Conservation (phyloP, 2,329 filamentous ascomycete species). For the Monilinia polystroma region DNA sequence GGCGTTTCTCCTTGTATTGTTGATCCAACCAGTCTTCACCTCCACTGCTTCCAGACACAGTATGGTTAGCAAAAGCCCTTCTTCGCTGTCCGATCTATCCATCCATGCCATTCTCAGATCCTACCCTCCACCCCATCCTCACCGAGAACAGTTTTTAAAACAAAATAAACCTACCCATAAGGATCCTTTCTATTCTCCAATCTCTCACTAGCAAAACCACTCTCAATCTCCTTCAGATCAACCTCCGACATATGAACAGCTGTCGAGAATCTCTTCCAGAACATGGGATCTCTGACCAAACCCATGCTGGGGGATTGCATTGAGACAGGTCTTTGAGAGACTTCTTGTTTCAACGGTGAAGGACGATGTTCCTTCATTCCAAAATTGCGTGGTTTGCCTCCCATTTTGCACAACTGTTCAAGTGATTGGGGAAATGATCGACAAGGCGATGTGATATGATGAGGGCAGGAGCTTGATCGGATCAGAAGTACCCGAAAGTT, state of each 20-base stretch:
- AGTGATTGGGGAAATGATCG: background rate
- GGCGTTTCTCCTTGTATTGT: constrained; percentile 38
- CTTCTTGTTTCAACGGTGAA: constrained; percentile 39
- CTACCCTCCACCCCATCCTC: background rate
- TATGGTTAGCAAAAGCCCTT: background rate
- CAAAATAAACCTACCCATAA: constrained; percentile 19
- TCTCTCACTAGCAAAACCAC: constrained; percentile 22
- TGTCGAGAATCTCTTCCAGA: constrained; percentile 41
- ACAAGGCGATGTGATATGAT: background rate
- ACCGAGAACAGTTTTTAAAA: background rate
- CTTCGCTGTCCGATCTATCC: constrained; percentile 16
- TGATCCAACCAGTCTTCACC: constrained; percentile 39
- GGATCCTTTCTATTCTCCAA: constrained; percentile 12
- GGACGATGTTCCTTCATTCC: constrained; percentile 32
- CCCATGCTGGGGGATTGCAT: constrained; percentile 30
- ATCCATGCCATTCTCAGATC: constrained; percentile 17
- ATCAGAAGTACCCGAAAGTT: background rate
- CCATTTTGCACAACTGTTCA: constrained; percentile 25
- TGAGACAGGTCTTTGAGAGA: constrained; percentile 19
- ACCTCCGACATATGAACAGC: constrained; percentile 38
- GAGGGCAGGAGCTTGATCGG: background rate
- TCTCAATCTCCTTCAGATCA: constrained; percentile 30
- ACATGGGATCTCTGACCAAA: constrained; percentile 38
- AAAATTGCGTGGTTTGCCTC: constrained; percentile 30
- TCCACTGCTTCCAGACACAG: constrained; percentile 25